Base-by-base conservation (phyloP, 2,329 filamentous ascomycete genomes). In the Aspergillus aculeatus region DNA sequence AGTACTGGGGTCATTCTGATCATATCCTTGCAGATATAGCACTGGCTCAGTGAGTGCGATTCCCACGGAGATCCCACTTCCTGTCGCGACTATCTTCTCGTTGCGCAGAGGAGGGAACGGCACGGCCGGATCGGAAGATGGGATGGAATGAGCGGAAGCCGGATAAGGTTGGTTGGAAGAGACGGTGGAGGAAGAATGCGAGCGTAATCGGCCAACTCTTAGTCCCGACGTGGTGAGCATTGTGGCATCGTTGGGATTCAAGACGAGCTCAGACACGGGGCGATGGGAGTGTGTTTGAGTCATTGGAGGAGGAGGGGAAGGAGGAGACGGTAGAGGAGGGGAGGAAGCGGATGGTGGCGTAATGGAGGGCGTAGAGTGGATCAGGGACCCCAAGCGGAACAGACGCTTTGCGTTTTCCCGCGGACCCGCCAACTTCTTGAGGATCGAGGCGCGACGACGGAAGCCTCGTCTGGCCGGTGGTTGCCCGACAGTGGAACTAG, bases 1-100 rank as follows among this genome's bases (percentile, higher is more conserved):
- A 2, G 84, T 82, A 11, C 86, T 83, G 3, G 76, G 72, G 47
- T 81, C 79, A 64, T 77, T 77, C 9, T 78, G 75, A 63, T 82
- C 80, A 61, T 80, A 80, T 2, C 79, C 78, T 57, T 80, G 78
- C n/a, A 82, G 71, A 59, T 77, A 82, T 12, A 82, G 69, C 0
- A 81, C 75, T 1, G 80, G 80, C 58, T 82, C 80, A 1, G 80
- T 80, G 41, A 82, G 69, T 2, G 77, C 76, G 52, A 82, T 73
- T 2, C 77, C 77, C 21, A 81, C 77, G 0, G 76, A 73, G 19
- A 82, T 76, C 2, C 80, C 80, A 66, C 78, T 81, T 3, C 79
- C 79, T n/a, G 78, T 77, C 3, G 80, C 78, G 48, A 82, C 73
- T 14, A 78, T 74, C 64, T 78, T 81, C 66, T 81, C 80, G 60